Percentiles rank a stretch among this genome's conserved stretches.
phyloP scores from a whole-genome alignment of 2,329 filamentous ascomycete genomes.

The Shiraia bambusicola region DNA sequence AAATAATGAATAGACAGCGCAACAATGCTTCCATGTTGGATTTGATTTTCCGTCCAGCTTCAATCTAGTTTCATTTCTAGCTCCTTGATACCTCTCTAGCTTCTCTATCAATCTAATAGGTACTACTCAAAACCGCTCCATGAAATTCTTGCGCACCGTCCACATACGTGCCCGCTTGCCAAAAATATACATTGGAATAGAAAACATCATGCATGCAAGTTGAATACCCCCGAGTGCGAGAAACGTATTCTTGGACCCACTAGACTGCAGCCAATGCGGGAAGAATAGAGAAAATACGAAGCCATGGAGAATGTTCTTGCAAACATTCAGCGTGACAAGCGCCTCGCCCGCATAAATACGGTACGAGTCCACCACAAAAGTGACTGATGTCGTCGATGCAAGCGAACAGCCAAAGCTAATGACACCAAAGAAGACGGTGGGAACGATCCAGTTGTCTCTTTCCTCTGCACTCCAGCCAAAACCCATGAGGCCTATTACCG shows the following conservation, averaged over 20 bases:
- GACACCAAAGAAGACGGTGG: constrained; percentile 88
- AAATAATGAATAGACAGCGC: no score
- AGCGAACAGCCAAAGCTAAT: constrained; percentile 90
- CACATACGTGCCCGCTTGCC: constrained; percentile 92
- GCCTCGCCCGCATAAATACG: constrained; percentile 92
- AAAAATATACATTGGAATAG: constrained; percentile 91
- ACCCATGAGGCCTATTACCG: constrained; percentile 84
- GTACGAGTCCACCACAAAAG: constrained; percentile 92
- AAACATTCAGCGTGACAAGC: constrained; percentile 89
- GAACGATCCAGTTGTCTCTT: constrained; percentile 81
- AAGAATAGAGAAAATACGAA: constrained; percentile 81
- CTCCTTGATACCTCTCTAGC: no score
- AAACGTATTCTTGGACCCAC: constrained; percentile 77
- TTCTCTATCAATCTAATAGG: no score
- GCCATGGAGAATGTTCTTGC: constrained; percentile 91
- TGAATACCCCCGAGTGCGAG: constrained; percentile 85
- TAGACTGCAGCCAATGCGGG: constrained; percentile 67
- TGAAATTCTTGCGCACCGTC: constrained; percentile 82
- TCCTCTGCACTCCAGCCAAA: constrained; percentile 90
- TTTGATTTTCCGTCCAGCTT: no score
- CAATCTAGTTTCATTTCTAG: no score
- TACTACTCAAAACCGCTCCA: constrained; percentile 68
- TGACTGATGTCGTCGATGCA: constrained; percentile 87
- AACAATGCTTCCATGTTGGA: no score
- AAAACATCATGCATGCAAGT: constrained; percentile 68